Evolutionary conservation across 768 basidiomycete species (phyloP).

Genomic region (Calocera viscosa): DNA sequence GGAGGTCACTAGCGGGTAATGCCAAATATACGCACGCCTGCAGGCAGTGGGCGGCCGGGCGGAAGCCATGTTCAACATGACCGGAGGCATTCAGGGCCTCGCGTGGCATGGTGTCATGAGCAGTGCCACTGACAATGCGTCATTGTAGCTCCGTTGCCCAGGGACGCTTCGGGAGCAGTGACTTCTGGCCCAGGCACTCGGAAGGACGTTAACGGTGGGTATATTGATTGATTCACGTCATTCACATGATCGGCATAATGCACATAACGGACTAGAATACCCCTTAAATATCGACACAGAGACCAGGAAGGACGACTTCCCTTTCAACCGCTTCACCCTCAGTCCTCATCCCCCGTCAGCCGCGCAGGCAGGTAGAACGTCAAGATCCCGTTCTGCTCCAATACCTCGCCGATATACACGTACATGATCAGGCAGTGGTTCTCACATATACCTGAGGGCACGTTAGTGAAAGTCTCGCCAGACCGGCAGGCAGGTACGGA

Average conservation of each 20-base stretch:
- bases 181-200: not conserved
- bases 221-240: not conserved
- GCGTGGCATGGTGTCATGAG: not conserved
- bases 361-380: conserved; percentile 81
- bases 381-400: conserved; percentile 68
- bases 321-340: not conserved
- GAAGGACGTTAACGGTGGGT: not conserved
- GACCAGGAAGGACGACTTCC: not conserved
- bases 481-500: conserved; percentile 21
- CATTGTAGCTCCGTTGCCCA: not conserved
- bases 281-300: not conserved
- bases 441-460: conserved; percentile 55
- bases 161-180: no score
- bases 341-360: conserved; percentile 38
- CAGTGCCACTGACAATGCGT: not conserved
- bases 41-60: not conserved
- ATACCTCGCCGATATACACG: conserved; percentile 73
- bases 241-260: not conserved
- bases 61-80: not conserved
- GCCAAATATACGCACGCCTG: not conserved
- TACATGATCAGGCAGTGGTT: conserved; percentile 77
- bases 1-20: no score
- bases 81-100: not conserved
- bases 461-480: not conserved
- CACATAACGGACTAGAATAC: not conserved